Conservation (phyloP, 179 eudicot species). For the Silene coronaria region DNA sequence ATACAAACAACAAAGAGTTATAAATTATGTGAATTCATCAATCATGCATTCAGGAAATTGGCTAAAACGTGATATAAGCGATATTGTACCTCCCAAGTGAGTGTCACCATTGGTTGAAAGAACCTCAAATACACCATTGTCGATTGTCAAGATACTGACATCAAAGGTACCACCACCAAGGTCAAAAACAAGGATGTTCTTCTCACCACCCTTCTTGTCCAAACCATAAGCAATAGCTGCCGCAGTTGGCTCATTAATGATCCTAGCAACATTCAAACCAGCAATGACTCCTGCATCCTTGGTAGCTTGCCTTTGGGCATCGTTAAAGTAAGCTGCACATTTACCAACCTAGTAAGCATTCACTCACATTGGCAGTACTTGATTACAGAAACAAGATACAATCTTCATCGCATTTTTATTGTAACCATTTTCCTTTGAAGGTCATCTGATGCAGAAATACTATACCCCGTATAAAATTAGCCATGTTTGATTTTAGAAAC, state of each 20-base stretch:
- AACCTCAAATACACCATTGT: constrained; percentile 46
- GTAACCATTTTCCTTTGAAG: too few relatives aligned
- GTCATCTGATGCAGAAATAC: too few relatives aligned
- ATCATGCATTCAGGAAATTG: background rate
- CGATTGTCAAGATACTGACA: constrained; percentile 44
- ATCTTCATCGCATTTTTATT: background rate
- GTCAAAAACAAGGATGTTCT: constrained; percentile 47
- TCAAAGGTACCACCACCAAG: constrained; percentile 47
- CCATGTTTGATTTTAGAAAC: too few relatives aligned
- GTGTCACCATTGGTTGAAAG: constrained; percentile 47
- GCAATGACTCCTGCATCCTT: constrained; percentile 45
- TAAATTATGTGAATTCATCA: background rate
- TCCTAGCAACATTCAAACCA: constrained; percentile 44
- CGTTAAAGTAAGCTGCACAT: constrained; percentile 41
- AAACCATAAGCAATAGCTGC: constrained; percentile 44
- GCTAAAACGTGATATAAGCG: background rate
- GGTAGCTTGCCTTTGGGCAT: constrained; percentile 49
- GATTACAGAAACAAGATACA: background rate
- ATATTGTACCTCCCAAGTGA: constrained; percentile 38
- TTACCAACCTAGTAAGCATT: background rate
- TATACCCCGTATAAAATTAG: too few relatives aligned
- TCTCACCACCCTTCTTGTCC: constrained; percentile 45
- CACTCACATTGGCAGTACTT: background rate
- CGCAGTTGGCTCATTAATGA: constrained; percentile 40
- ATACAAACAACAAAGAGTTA: background rate